Conservation (phyloP, 306 rosid species). For the Vigna radiata region DNA sequence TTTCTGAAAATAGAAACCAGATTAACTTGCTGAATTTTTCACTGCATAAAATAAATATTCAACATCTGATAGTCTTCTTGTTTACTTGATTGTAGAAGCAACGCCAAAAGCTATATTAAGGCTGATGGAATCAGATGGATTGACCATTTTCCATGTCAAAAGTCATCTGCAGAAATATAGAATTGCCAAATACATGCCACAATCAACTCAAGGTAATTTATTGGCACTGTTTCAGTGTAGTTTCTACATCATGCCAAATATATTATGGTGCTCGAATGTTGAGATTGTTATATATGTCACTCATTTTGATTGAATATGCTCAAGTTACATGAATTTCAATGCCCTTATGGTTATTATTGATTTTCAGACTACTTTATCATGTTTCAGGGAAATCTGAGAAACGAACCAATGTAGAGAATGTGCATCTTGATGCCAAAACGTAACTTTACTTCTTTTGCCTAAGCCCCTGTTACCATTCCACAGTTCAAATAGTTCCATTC, state of each 20-base stretch:
- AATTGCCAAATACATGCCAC: constrained; percentile 84
- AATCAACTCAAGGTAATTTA: constrained; percentile 66
- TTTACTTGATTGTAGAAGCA: constrained; percentile 65
- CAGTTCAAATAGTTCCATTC: constrained; percentile 9
- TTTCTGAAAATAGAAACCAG: neutral
- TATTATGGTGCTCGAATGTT: constrained; percentile 13
- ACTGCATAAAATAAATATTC: neutral
- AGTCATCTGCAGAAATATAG: constrained; percentile 98
- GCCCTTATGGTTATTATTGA: neutral
- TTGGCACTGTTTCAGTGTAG: neutral
- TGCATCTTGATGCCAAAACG: constrained; percentile 71
- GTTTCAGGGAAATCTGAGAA: constrained; percentile 78
- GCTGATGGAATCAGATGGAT: constrained; percentile 79
- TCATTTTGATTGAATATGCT: neutral
- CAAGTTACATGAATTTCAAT: neutral
- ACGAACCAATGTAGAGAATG: constrained; percentile 49
- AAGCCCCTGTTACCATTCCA: neutral
- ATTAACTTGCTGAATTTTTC: constrained; percentile 26
- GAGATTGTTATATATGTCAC: too few species aligned
- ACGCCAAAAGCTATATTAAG: constrained; percentile 85
- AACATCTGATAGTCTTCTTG: constrained; percentile 28
- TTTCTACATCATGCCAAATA: constrained; percentile 25
- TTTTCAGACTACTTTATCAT: constrained; percentile 6
- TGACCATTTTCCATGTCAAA: constrained; percentile 89
- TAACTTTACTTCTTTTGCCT: constrained; percentile 43